Evolutionary conservation across 140 eudicot genomes (phyloP).

Genomic region (Stevia rebaudiana): DNA sequence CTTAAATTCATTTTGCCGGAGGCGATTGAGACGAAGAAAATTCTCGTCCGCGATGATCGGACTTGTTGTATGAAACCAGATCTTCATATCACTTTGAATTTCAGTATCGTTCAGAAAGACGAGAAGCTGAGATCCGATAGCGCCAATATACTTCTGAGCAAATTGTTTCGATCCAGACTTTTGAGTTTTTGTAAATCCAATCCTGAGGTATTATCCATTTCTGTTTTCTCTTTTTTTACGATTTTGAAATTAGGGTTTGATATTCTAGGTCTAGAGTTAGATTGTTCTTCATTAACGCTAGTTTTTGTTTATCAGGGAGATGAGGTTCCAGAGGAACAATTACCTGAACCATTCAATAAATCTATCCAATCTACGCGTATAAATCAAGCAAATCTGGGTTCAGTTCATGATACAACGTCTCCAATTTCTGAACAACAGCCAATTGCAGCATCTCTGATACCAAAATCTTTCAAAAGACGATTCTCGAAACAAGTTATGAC

Average conservation of each 20-base stretch:
- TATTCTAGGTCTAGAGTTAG: not conserved
- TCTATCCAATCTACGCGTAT: constrained; percentile 9
- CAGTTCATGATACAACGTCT: not conserved
- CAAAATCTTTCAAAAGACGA: constrained; percentile 39
- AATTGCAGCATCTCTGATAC: constrained; percentile 43
- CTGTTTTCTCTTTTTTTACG: not conserved
- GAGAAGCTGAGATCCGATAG: constrained; percentile 29
- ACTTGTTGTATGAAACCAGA: constrained; percentile 80
- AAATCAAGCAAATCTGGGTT: not conserved
- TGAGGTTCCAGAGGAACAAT: constrained; percentile 66
- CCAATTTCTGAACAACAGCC: constrained; percentile 18
- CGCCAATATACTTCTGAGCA: constrained; percentile 43
- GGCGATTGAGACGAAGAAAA: constrained; percentile 59
- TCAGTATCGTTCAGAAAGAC: constrained; percentile 28
- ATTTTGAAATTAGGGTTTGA: not conserved
- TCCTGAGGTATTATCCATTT: constrained; percentile 50
- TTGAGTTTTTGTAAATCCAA: constrained; percentile 40
- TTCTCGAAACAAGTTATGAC: constrained; percentile 35
- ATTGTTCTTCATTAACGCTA: not conserved
- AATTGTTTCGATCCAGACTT: constrained; percentile 57
- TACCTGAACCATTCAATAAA: constrained; percentile 58
- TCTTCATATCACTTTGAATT: constrained; percentile 45
- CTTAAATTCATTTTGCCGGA: constrained; percentile 69
- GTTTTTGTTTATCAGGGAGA: constrained; percentile 35
- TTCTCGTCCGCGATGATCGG: constrained; percentile 56